Evolutionary conservation across 805 yeast genomes (phyloP).

Genomic region (Metschnikowia shivogae): DNA sequence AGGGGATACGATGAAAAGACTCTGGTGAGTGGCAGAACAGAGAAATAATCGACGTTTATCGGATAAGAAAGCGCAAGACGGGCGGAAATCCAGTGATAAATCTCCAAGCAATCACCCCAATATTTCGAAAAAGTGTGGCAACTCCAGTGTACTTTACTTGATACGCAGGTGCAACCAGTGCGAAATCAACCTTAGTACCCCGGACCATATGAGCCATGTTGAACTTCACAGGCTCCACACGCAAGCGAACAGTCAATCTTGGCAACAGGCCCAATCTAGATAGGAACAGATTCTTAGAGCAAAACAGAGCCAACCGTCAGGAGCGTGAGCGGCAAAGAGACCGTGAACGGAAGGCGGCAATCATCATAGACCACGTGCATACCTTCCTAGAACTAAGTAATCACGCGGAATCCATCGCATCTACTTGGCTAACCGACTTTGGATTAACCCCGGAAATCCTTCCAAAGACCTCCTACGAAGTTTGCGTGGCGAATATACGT

Average conservation of each 20-base stretch:
- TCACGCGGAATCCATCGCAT: constrained; percentile 19
- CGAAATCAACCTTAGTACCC: too few relatives aligned
- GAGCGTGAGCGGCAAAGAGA: constrained; percentile 55
- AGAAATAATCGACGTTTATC: too few relatives aligned
- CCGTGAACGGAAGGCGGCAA: constrained; percentile 45
- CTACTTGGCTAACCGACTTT: constrained; percentile 16
- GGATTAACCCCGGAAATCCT: background rate
- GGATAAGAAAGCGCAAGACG: too few relatives aligned
- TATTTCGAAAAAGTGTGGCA: too few relatives aligned
- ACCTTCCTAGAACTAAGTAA: constrained; percentile 30
- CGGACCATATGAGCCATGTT: constrained; percentile 24
- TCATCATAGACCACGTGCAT: constrained; percentile 49
- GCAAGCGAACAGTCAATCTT: constrained; percentile 60
- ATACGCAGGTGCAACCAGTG: too few relatives aligned
- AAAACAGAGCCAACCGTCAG: constrained; percentile 62
- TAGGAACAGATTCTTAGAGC: constrained; percentile 41
- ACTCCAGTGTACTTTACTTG: too few relatives aligned
- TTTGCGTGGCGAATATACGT: background rate
- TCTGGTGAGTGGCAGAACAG: too few relatives aligned
- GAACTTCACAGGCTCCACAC: constrained; percentile 66
- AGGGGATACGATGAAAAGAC: too few relatives aligned
- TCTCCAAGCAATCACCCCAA: too few relatives aligned
- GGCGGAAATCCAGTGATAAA: too few relatives aligned
- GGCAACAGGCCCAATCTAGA: constrained; percentile 41
- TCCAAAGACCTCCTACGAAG: background rate